Conservation (phyloP, 208 protist species). For the Vickermania spadyakhi region DNA sequence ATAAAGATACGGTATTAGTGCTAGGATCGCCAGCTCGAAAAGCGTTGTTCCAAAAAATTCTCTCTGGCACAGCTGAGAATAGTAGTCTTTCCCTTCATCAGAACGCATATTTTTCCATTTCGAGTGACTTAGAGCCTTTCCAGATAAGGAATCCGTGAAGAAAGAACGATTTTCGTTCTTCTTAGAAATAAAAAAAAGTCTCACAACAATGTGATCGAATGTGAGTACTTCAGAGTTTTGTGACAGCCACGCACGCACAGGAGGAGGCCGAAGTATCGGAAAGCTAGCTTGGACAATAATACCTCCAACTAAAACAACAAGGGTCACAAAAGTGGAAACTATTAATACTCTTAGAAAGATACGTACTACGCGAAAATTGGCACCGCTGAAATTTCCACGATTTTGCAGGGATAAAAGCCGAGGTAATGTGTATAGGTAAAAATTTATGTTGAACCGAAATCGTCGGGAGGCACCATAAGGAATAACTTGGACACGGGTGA, state of each 20-base stretch:
- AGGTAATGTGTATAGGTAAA: conserved; percentile 62
- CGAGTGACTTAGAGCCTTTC: conserved; percentile 23
- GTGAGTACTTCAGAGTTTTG: conserved; percentile 30
- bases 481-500: conserved; percentile 32
- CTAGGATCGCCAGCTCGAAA: conserved; percentile 60
- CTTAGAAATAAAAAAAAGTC: conserved; percentile 51
- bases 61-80: conserved; percentile 60
- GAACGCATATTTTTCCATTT: conserved; percentile 46
- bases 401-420: conserved; percentile 63
- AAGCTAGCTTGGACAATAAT: conserved; percentile 70
- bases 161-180: background rate
- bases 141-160: conserved; percentile 8
- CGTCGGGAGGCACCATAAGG: conserved; percentile 29
- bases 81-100: conserved; percentile 36
- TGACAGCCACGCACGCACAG: conserved; percentile 38
- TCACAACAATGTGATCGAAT: conserved; percentile 76
- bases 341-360: conserved; percentile 44
- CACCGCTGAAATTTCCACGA: conserved; percentile 40
- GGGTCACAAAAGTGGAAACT: conserved; percentile 32
- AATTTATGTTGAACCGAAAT: conserved; percentile 29
- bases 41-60: conserved; percentile 49
- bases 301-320: conserved; percentile 35
- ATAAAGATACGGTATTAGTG: conserved; percentile 52
- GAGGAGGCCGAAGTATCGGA: conserved; percentile 47
- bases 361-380: conserved; percentile 36